Percentiles rank a stretch among this genome's conserved stretches.
Conservation (phyloP, 257 asterid species). For the Cordia subcordata region DNA sequence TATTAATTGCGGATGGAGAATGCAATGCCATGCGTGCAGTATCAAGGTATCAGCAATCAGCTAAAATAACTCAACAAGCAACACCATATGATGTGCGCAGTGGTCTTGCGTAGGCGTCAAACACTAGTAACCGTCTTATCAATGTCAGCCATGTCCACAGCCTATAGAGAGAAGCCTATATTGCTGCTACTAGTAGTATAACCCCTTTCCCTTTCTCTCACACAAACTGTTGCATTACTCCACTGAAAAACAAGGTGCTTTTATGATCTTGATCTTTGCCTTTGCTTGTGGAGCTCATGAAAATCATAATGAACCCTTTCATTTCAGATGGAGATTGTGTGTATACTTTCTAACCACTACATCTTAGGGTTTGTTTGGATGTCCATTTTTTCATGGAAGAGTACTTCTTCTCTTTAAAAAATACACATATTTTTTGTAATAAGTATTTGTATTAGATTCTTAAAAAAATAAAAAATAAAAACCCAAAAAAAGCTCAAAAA, state of each 20-base stretch:
- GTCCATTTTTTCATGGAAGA: too few species aligned
- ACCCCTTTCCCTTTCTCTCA: not conserved
- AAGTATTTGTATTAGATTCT: too few species aligned
- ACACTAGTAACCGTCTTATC: conserved; percentile 64
- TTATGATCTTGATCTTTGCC: conserved; percentile 30
- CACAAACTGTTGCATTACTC: conserved; percentile 23
- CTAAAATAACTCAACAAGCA: not conserved
- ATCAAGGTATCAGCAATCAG: conserved; percentile 9
- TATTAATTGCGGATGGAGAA: not conserved
- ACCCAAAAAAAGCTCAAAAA: too few species aligned
- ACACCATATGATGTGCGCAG: conserved; percentile 11
- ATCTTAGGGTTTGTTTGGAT: too few species aligned
- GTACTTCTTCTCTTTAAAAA: too few species aligned
- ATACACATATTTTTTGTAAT: too few species aligned
- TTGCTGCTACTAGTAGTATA: not conserved
- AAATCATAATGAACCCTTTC: conserved; percentile 18
- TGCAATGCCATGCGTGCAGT: conserved; percentile 5
- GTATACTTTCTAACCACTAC: not conserved
- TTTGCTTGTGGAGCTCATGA: conserved; percentile 43
- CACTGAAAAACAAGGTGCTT: conserved; percentile 48
- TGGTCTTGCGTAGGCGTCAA: conserved; percentile 65
- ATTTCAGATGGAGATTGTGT: conserved; percentile 1
- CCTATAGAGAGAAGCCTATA: conserved; percentile 1
- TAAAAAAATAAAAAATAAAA: too few species aligned
- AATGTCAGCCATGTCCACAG: conserved; percentile 29